These are phyloP conservation scores for Zygoascus tannicola DNA, from an alignment of 805 yeast genomes.

Conservation along the genomic window DNA sequence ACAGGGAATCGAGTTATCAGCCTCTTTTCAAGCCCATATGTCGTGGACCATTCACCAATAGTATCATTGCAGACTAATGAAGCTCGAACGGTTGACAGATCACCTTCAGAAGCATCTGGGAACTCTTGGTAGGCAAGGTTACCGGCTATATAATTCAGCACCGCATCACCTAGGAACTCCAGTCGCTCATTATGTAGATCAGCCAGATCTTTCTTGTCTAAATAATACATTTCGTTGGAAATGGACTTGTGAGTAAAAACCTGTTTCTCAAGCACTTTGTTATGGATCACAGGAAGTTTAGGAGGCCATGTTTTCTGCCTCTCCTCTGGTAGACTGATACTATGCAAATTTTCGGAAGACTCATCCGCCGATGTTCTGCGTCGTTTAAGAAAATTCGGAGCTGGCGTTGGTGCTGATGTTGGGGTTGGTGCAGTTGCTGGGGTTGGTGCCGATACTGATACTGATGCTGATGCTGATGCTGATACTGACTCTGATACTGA, in stretches of 20 bases:
- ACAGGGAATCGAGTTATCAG: conserved; percentile 12
- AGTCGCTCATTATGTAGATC: conserved; percentile 72
- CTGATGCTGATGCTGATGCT: too few species aligned
- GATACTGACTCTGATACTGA: too few species aligned
- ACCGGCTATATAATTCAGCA: conserved; percentile 65
- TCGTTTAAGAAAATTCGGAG: too few species aligned
- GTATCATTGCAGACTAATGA: conserved; percentile 64
- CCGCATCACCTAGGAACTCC: conserved; percentile 87
- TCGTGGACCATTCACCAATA: conserved; percentile 57
- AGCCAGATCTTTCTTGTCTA: conserved; percentile 48
- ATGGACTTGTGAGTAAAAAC: conserved; percentile 79
- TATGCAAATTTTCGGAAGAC: too few species aligned
- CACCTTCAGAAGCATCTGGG: conserved; percentile 74
- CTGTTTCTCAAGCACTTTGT: conserved; percentile 49
- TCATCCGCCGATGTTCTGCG: too few species aligned
- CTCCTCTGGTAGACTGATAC: too few species aligned
- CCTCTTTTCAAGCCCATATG: conserved; percentile 35
- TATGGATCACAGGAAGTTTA: conserved; percentile 54
- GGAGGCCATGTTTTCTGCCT: conserved; percentile 44
- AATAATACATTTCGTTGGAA: conserved; percentile 42
- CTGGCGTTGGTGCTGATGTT: too few species aligned
- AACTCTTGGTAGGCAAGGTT: conserved; percentile 53
- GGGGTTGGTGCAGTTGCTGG: too few species aligned
- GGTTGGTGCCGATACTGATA: too few species aligned
- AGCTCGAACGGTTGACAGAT: conserved; percentile 60